phyloP scores from a whole-genome alignment of 2,329 filamentous ascomycete genomes.

The Albifimbria verrucaria region DNA sequence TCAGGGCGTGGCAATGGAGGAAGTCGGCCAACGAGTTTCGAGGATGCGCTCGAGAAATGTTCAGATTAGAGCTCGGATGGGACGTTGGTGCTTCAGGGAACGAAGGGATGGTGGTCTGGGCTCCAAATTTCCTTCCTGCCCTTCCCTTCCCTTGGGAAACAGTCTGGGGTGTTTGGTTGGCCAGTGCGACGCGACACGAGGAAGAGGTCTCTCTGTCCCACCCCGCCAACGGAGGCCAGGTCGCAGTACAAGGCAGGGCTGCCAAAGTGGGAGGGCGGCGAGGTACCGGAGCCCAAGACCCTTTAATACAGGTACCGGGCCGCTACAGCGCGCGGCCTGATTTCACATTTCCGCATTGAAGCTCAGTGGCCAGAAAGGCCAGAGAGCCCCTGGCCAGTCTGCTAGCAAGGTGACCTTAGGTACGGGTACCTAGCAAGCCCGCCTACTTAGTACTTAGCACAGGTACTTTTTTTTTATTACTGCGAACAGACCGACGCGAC shows the following conservation, averaged over 20 bases:
- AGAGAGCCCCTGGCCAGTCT: not conserved
- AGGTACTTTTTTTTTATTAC: no score
- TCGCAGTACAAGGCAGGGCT: not conserved
- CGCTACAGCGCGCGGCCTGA: not conserved
- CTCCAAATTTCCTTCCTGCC: conserved; percentile 26
- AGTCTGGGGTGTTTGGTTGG: conserved; percentile 20
- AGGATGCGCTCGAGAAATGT: not conserved
- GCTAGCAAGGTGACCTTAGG: not conserved
- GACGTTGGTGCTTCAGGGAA: conserved; percentile 29
- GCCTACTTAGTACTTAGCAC: not conserved
- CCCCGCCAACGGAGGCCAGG: not conserved
- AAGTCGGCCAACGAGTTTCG: not conserved
- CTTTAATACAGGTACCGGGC: not conserved
- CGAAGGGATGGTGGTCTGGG: conserved; percentile 16
- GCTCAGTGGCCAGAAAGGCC: no score
- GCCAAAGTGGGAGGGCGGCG: not conserved
- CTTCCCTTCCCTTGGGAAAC: conserved; percentile 25
- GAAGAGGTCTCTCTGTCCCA: conserved; percentile 11
- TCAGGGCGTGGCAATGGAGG: not conserved
- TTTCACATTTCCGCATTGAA: no score
- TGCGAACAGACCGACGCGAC: no score
- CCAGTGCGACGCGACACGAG: conserved; percentile 21
- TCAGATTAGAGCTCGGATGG: conserved; percentile 17
- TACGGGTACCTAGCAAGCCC: conserved; percentile 3
- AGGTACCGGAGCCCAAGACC: not conserved